phyloP scores from a whole-genome alignment of 1,139 yeast species.

The Eremothecium coryli region DNA sequence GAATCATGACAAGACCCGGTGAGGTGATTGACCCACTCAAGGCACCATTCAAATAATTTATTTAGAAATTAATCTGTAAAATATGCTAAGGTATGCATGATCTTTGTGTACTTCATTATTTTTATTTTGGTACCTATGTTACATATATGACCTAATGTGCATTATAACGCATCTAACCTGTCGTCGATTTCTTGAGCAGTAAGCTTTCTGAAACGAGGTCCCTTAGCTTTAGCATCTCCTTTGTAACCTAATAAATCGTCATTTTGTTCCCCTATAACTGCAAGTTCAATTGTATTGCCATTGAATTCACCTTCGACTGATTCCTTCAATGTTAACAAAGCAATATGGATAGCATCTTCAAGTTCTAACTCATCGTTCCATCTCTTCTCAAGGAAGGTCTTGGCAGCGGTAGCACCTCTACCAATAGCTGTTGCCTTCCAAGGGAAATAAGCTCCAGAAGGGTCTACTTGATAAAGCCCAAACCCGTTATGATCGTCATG shows the following conservation, averaged over 20 bases:
- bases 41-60: constrained; percentile 32
- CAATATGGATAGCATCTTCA: constrained; percentile 97
- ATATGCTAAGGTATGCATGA: no score
- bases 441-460: constrained; percentile 97
- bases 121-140: not conserved
- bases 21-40: constrained; percentile 81
- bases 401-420: constrained; percentile 86
- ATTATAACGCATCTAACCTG: constrained; percentile 78
- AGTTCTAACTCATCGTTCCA: constrained; percentile 96
- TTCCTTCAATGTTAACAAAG: constrained; percentile 87
- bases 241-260: constrained; percentile 73
- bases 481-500: constrained; percentile 75
- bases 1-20: constrained; percentile 80
- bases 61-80: constrained; percentile 2
- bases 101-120: not conserved
- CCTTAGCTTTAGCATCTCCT: constrained; percentile 66
- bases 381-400: constrained; percentile 93
- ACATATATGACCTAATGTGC: no score
- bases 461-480: constrained; percentile 93
- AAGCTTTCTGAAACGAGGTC: constrained; percentile 83
- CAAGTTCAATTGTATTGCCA: constrained; percentile 92
- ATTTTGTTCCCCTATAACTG: constrained; percentile 76
- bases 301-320: constrained; percentile 97
- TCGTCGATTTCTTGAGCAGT: constrained; percentile 89
- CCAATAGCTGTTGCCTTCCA: constrained; percentile 99